phyloP scores from a whole-genome alignment of 2,329 filamentous ascomycete species.

The Huntiella moniliformis region DNA sequence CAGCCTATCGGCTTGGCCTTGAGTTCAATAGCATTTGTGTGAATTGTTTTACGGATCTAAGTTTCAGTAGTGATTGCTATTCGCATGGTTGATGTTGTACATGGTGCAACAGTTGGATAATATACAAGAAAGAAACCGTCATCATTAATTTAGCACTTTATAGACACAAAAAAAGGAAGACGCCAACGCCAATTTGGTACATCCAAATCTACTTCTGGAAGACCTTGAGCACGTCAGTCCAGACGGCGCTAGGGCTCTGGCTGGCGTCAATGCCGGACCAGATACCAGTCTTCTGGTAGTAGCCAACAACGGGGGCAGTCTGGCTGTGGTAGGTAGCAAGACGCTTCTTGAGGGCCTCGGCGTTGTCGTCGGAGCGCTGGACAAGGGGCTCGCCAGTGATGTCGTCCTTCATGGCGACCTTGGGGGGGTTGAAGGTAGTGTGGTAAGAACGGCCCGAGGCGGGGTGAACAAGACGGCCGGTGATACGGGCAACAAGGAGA shows the following conservation, averaged over 20 bases:
- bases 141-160: not conserved
- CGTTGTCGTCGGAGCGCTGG: constrained; percentile 94
- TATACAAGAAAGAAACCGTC: no score
- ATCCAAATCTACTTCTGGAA: constrained; percentile 33
- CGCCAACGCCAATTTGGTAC: no score
- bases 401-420: constrained; percentile 86
- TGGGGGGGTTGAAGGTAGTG: constrained; percentile 97
- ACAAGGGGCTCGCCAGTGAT: constrained; percentile 90
- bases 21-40: no score
- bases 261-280: constrained; percentile 91
- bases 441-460: constrained; percentile 94
- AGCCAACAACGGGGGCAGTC: constrained; percentile 78
- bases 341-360: constrained; percentile 86
- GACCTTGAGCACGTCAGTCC: constrained; percentile 76
- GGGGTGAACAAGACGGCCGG: constrained; percentile 85
- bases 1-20: no score
- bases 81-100: no score
- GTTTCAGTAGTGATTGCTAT: no score
- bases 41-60: no score
- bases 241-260: constrained; percentile 88
- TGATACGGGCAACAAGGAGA: constrained; percentile 88
- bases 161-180: constrained; percentile 4
- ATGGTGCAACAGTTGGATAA: no score
- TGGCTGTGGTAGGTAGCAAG: constrained; percentile 84
- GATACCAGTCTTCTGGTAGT: constrained; percentile 96